Base-by-base conservation (phyloP, 352 stramenopile genomes). In the Nothophytophthora sp. region DNA sequence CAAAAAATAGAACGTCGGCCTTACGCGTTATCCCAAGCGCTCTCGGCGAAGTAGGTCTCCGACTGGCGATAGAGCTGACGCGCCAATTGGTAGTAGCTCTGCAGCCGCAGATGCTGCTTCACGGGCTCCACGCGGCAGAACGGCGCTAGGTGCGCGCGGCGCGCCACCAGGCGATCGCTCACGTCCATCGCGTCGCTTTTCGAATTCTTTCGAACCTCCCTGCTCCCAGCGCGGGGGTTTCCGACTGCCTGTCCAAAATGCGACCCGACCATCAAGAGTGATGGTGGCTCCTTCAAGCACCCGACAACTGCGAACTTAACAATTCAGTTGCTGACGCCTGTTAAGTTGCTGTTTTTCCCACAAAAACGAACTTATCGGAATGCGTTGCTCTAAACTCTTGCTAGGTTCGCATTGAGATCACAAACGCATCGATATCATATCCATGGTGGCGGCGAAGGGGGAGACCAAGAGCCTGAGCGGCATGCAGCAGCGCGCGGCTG, bases 61-160 rank as follows among this genome's bases (percentile, higher is more conserved):
- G 72, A 82, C 57, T 93, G 83, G 33, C 73, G 67, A 51, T 88
- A 90, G 39, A 93, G 73, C 59, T 90, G 77, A 20, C 81, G 70
- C 25, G 83, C 83, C 32, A 88, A 47, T 35, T 83, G 78, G 70
- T 81, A 90, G 62, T 89, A 90, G 40, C 70, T 81, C 45, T 76
- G 54, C 16, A 93, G 58, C 1, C 68, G 70, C 23, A 90, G 50
- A 41, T 86, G 67, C 51, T 86, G 78, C 50, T 80, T 78, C 34
- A 93, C 74, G 38, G 80, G 47, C 4, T 88, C 76, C 51, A 93
- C 68, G 29, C 56, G 25, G 50, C 78, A 88, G 52, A 81, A 79
- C 28, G 61, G 72, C 51, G 79, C 66, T 42, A 93, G 70, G 38
- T 69, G 63, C 46, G 70, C 66, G 45, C 80, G 78, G 18, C 83